These are phyloP conservation scores for Kingdonia uniflora DNA, from an alignment of 164 flowering plant species.

Conservation along the genomic window DNA sequence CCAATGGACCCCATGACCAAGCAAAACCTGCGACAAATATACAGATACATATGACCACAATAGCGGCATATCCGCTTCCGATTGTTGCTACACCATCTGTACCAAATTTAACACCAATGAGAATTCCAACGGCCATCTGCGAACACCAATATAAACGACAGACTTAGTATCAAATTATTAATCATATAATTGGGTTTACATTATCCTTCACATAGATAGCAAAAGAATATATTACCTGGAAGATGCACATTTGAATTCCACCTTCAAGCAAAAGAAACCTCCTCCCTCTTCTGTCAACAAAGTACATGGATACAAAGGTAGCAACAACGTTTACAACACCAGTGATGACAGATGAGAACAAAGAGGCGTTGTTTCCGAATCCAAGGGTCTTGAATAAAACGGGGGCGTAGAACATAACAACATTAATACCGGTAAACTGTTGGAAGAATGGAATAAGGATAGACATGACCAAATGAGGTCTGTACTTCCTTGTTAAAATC, in stretches of 20 bases:
- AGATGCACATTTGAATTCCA: constrained; percentile 14
- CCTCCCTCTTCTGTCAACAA: constrained; percentile 10
- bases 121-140: constrained; percentile 8
- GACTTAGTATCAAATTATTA: too few relatives aligned
- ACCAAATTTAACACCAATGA: constrained; percentile 7
- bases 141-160: neutral
- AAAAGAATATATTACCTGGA: constrained; percentile 7
- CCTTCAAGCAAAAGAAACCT: constrained; percentile 10
- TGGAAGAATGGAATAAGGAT: constrained; percentile 18
- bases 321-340: constrained; percentile 10
- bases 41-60: constrained; percentile 7
- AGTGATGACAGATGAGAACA: constrained; percentile 13
- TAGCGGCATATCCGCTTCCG: neutral
- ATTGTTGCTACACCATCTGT: neutral
- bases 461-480: constrained; percentile 17
- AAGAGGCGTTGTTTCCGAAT: constrained; percentile 13
- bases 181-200: too few relatives aligned
- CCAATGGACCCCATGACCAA: constrained; percentile 17
- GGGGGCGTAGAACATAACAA: constrained; percentile 14
- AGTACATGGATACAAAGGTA: constrained; percentile 6
- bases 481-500: constrained; percentile 6
- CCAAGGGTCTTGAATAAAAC: constrained; percentile 16
- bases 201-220: neutral
- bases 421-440: constrained; percentile 15
- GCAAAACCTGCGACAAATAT: constrained; percentile 7